Conservation (phyloP, 2,329 filamentous ascomycete genomes). For the Fusarium haematococcum region DNA sequence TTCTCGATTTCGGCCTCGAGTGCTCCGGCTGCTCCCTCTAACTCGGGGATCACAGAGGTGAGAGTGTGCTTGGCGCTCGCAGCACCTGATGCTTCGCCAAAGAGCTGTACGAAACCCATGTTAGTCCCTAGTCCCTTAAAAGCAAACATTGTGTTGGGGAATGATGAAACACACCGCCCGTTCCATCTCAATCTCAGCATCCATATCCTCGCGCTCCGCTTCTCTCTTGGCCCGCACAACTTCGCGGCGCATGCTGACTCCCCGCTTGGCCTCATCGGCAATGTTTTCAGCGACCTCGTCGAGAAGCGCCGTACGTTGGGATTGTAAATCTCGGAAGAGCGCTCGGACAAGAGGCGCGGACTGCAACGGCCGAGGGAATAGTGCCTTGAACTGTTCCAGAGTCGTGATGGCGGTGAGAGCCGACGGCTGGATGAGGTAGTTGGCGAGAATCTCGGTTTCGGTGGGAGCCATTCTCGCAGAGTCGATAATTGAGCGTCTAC, state of each 20-base stretch:
- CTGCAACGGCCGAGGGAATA: constrained; percentile 78
- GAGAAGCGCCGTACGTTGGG: constrained; percentile 75
- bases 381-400: constrained; percentile 78
- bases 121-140: background rate
- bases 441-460: constrained; percentile 79
- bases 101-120: constrained; percentile 61
- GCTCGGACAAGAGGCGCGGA: constrained; percentile 74
- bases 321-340: constrained; percentile 84
- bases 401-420: constrained; percentile 79
- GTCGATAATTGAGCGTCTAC: background rate
- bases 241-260: constrained; percentile 68
- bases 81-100: constrained; percentile 61
- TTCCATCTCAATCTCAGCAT: constrained; percentile 74
- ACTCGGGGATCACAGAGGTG: constrained; percentile 73
- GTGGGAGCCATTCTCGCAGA: constrained; percentile 72
- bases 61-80: constrained; percentile 69
- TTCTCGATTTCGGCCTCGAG: constrained; percentile 76
- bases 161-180: constrained; percentile 58
- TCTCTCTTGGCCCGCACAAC: constrained; percentile 66
- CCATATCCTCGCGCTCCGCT: constrained; percentile 66
- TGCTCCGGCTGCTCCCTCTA: constrained; percentile 74
- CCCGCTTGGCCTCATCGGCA: constrained; percentile 71
- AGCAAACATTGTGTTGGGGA: background rate
- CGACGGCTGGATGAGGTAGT: constrained; percentile 83
- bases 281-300: constrained; percentile 76